Evolutionary conservation across 805 yeast species (phyloP).

Genomic region (Cyberlindnera misumaiensis): DNA sequence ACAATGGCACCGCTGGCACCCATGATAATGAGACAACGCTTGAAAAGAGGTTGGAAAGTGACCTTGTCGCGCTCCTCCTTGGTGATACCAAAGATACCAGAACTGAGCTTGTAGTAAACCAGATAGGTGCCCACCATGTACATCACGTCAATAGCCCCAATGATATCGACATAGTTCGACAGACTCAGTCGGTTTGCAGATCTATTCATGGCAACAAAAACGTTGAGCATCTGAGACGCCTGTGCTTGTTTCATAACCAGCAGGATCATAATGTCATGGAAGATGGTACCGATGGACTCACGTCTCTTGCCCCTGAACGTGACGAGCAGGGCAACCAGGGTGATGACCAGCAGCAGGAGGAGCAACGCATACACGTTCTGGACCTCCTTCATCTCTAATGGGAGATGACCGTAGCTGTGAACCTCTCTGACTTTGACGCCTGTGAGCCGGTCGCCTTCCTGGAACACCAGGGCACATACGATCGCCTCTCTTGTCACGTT

Average conservation of each 20-base stretch:
- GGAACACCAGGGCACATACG: conserved; percentile 10
- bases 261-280: conserved; percentile 6
- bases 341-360: not conserved
- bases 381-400: conserved; percentile 2
- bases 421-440: conserved; percentile 1
- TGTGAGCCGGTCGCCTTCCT: conserved; percentile 7
- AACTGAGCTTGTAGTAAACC: conserved; percentile 11
- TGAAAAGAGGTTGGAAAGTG: conserved; percentile 3
- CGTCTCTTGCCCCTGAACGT: conserved; percentile 4
- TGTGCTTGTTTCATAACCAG: not conserved
- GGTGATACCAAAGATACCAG: conserved; percentile 11
- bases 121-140: conserved; percentile 1
- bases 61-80: conserved; percentile 5
- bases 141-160: not conserved
- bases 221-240: not conserved
- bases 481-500: conserved; percentile 5
- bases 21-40: not conserved
- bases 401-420: conserved; percentile 8
- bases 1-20: not conserved
- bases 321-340: not conserved
- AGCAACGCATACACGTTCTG: not conserved
- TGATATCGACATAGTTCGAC: not conserved
- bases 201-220: not conserved
- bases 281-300: conserved; percentile 7
- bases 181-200: not conserved